These are phyloP conservation scores for Phoma sp. DNA, from an alignment of 2,329 filamentous ascomycete species.

Conservation along the genomic window DNA sequence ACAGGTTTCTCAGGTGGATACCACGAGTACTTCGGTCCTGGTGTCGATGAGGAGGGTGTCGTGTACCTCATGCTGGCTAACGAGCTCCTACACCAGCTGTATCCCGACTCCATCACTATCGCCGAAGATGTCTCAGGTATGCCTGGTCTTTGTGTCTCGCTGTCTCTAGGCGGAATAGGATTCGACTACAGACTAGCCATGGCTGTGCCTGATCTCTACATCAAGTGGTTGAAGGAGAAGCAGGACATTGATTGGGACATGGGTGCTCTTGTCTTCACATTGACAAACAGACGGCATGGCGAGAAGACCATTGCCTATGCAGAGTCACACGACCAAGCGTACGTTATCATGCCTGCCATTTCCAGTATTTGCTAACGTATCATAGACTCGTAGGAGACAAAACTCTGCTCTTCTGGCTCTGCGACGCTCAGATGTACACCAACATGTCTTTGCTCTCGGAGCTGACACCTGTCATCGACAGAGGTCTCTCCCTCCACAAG, in stretches of 20 bases:
- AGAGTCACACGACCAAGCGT: conserved; percentile 98
- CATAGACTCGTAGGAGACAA: conserved; percentile 91
- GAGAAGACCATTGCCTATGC: conserved; percentile 99
- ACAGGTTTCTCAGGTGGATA: conserved; percentile 97
- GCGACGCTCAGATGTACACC: conserved; percentile 95
- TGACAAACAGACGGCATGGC: conserved; percentile 91
- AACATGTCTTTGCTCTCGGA: conserved; percentile 89
- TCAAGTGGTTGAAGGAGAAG: conserved; percentile 96
- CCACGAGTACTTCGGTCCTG: conserved; percentile 92
- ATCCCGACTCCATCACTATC: conserved; percentile 86
- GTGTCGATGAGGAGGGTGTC: conserved; percentile 90
- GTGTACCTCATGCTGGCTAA: conserved; percentile 97
- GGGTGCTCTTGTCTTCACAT: conserved; percentile 79
- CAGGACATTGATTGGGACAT: conserved; percentile 93
- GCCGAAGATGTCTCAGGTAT: conserved; percentile 98
- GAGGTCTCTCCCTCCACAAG: conserved; percentile 93
- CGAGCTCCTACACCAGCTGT: conserved; percentile 90
- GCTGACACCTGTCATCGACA: conserved; percentile 86
- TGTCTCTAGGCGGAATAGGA: conserved; percentile 87
- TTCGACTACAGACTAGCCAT: conserved; percentile 98
- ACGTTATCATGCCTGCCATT: conserved; percentile 51
- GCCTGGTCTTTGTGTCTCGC: conserved; percentile 89
- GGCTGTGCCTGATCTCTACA: conserved; percentile 98
- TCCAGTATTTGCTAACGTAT: neutral
- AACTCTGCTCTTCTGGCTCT: conserved; percentile 96